Conservation (phyloP, 441 rosid species). For the Syzygium syzygioides region DNA sequence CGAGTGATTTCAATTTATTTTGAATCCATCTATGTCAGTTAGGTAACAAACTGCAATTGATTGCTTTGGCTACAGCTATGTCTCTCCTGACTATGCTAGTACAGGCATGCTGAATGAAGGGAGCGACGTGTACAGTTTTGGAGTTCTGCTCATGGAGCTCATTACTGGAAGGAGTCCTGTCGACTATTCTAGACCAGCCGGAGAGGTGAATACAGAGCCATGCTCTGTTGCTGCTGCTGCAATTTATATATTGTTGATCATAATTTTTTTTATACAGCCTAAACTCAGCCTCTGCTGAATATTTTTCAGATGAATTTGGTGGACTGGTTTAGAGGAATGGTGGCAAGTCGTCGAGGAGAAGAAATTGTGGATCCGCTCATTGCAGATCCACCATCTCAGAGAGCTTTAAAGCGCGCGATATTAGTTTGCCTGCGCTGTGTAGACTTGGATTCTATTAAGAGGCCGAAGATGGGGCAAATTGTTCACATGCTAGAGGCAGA, state of each 20-base stretch:
- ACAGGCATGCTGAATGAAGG: conserved; percentile 98
- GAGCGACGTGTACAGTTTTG: conserved; percentile 93
- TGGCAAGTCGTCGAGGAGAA: conserved; percentile 82
- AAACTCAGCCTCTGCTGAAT: background rate
- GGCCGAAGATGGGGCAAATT: conserved; percentile 97
- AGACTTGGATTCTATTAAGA: conserved; percentile 73
- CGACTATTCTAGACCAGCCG: conserved; percentile 83
- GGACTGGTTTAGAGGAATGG: conserved; percentile 97
- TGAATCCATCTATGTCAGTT: background rate
- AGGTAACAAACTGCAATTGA: background rate
- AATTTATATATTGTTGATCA: background rate
- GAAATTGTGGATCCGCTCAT: conserved; percentile 76
- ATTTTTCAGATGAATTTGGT: conserved; percentile 74
- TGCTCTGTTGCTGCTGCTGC: background rate
- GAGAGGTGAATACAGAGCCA: conserved; percentile 53
- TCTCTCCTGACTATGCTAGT: conserved; percentile 96
- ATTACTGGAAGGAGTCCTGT: conserved; percentile 90
- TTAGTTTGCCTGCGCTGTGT: conserved; percentile 89
- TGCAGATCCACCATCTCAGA: conserved; percentile 48
- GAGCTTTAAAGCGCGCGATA: conserved; percentile 66
- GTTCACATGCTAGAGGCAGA: conserved; percentile 95
- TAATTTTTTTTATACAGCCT: background rate
- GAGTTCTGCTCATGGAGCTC: conserved; percentile 92
- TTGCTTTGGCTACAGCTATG: conserved; percentile 47
- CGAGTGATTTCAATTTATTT: background rate